Evolutionary conservation across 1,284 basidiomycete genomes (phyloP), one percentile per base, ranked within the genome.

Genomic region (Microbotryomycetes sp.): DNA sequence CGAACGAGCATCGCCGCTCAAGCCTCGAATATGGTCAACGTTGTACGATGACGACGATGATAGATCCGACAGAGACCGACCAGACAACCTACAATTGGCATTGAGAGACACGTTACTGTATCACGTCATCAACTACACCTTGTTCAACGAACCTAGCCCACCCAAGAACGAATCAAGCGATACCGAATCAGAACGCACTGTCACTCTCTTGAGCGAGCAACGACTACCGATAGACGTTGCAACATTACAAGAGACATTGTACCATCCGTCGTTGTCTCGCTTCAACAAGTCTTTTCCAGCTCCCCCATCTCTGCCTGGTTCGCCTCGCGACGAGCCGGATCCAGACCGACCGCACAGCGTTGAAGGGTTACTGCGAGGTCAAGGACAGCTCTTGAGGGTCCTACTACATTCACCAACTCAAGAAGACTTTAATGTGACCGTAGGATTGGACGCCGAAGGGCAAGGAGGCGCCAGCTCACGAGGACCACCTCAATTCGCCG

Each of bases 31-130:
- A 2, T 68, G 67, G 62, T 30, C 58, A 14, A 22, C 19, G 16
- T 28, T 61, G 14, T 28, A 48, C 53, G 31, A 46, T 19, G 9
- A 9, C 23, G 26, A 25, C 30, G 22, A 36, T 58, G 25, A 54
- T 16, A 14, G 47, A 42, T n/a, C 16, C 6, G 31, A 49, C 6
- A 42, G 30, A 12, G 50, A 31, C 25, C 4, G 7, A 30, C 57
- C 26, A 4, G 32, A 42, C 30, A 99, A 99, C 75, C 80, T 96
- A 49, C 83, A 91, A 59, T 84, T 89, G 68, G 78, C 83, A 61
- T 83, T 97, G 52, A 82, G 94, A 50, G 92, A 97, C 74, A 87
- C 92, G 70, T 81, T 99, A 52, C 86, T 97, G 70, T 98, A 98
- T 74, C 96, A 98, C 76, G 77, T 97, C 49, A 80, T 98, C 66